Percentiles rank a stretch among this genome's conserved stretches.
Conservation (phyloP, 164 flowering plant species). For the Aristolochia californica region DNA sequence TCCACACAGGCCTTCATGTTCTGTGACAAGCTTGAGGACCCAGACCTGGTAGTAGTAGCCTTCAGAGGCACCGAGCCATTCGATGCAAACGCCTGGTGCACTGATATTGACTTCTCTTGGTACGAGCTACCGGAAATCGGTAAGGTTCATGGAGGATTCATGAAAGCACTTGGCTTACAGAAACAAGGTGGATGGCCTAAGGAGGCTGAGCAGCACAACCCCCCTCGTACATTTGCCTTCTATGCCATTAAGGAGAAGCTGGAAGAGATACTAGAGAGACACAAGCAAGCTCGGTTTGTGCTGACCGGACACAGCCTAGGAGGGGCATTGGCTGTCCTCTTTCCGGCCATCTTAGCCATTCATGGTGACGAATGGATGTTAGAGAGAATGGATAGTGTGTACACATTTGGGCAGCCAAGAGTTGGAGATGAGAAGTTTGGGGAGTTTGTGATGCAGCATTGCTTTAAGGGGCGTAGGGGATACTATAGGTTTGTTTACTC, state of each 20-base stretch:
- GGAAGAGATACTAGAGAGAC: conserved; percentile 20
- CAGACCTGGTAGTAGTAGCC: conserved; percentile 38
- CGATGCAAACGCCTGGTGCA: conserved; percentile 42
- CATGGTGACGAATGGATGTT: conserved; percentile 51
- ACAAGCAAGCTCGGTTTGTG: conserved; percentile 36
- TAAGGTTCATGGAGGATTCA: conserved; percentile 44
- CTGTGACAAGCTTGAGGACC: conserved; percentile 23
- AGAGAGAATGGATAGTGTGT: conserved; percentile 55
- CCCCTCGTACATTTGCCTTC: conserved; percentile 29
- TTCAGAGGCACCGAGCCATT: conserved; percentile 66
- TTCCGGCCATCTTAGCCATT: conserved; percentile 30
- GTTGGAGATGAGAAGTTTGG: conserved; percentile 61
- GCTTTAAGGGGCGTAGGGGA: conserved; percentile 24
- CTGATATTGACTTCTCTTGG: conserved; percentile 62
- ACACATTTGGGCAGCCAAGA: conserved; percentile 85
- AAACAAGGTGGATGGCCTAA: conserved; percentile 44
- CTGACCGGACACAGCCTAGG: conserved; percentile 89
- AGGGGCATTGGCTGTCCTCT: conserved; percentile 67
- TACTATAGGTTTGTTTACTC: conserved; percentile 60
- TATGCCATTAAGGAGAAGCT: conserved; percentile 47
- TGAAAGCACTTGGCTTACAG: conserved; percentile 62
- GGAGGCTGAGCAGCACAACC: conserved; percentile 8
- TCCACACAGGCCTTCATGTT: conserved; percentile 49
- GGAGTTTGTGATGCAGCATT: conserved; percentile 35
- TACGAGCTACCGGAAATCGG: conserved; percentile 33